Percentiles rank a stretch among this genome's conserved stretches.
These are phyloP conservation scores for Chamaecrista fasciculata DNA, from an alignment of 306 rosid genomes.

Conservation along the genomic window DNA sequence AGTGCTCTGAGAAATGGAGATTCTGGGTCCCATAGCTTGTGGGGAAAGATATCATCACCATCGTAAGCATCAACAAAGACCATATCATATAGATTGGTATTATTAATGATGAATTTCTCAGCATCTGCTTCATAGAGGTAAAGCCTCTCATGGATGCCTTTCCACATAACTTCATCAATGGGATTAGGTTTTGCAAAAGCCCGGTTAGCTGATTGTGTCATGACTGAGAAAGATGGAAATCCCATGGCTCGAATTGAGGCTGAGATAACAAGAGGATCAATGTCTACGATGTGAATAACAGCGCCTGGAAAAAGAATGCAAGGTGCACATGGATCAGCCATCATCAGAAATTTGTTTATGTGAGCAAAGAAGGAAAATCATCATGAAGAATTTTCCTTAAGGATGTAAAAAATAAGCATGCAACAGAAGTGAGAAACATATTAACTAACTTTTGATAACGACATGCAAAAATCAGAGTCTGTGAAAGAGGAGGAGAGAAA, in stretches of 20 bases:
- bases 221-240: slow-evolving; percentile 76
- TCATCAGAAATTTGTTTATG: slow-evolving; percentile 1
- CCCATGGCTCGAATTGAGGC: slow-evolving; percentile 93
- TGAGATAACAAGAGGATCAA: slow-evolving; percentile 85
- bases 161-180: slow-evolving; percentile 69
- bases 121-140: slow-evolving; percentile 78
- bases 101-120: slow-evolving; percentile 57
- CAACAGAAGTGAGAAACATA: slow-evolving; percentile 1
- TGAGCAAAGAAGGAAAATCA: background rate
- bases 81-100: slow-evolving; percentile 59
- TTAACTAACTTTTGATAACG: background rate
- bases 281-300: slow-evolving; percentile 66
- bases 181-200: slow-evolving; percentile 42
- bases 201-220: slow-evolving; percentile 55
- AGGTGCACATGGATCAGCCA: slow-evolving; percentile 2
- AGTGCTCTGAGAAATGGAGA: slow-evolving; percentile 70
- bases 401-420: background rate
- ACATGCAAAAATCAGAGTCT: background rate
- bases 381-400: background rate
- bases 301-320: slow-evolving; percentile 62
- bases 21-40: slow-evolving; percentile 66
- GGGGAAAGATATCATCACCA: slow-evolving; percentile 87
- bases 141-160: slow-evolving; percentile 83
- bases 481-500: background rate
- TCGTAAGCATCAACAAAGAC: slow-evolving; percentile 87